These are phyloP conservation scores for Inga leiocalycina DNA, from an alignment of 306 rosid genomes.

Conservation along the genomic window DNA sequence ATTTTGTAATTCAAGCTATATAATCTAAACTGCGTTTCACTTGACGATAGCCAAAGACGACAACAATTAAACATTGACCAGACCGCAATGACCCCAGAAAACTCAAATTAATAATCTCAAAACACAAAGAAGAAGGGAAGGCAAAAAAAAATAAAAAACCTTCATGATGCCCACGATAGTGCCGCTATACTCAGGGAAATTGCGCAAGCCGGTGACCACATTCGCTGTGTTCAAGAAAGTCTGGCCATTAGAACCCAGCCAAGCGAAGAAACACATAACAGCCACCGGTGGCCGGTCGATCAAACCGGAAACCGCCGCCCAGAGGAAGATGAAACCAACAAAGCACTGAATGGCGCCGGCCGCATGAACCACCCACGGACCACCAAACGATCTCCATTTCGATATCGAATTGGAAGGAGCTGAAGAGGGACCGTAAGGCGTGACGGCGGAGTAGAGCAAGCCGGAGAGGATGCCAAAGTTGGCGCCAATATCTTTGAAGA, in stretches of 20 bases:
- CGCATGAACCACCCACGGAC: constrained; percentile 73
- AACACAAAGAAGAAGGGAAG: background rate
- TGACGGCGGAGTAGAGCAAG: constrained; percentile 73
- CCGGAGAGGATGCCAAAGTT: constrained; percentile 84
- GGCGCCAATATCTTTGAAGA: constrained; percentile 92
- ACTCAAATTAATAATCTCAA: background rate
- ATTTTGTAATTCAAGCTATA: no score
- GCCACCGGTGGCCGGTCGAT: constrained; percentile 62
- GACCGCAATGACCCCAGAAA: background rate
- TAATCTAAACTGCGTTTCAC: background rate
- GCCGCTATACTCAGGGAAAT: constrained; percentile 68
- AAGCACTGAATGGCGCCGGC: constrained; percentile 69
- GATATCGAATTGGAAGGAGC: constrained; percentile 15
- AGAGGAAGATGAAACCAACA: constrained; percentile 65
- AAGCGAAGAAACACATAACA: constrained; percentile 68
- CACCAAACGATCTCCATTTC: constrained; percentile 39
- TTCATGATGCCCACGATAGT: constrained; percentile 89
- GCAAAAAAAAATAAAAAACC: constrained; percentile 29
- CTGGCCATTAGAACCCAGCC: constrained; percentile 66
- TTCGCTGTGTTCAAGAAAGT: constrained; percentile 76
- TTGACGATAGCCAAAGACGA: background rate
- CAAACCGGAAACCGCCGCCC: constrained; percentile 77
- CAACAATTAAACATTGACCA: background rate
- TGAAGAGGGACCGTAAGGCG: constrained; percentile 15
- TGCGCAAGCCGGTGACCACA: constrained; percentile 70